Base-by-base conservation (phyloP, 345 rosid genomes). In the Eutrema yunnanense region DNA sequence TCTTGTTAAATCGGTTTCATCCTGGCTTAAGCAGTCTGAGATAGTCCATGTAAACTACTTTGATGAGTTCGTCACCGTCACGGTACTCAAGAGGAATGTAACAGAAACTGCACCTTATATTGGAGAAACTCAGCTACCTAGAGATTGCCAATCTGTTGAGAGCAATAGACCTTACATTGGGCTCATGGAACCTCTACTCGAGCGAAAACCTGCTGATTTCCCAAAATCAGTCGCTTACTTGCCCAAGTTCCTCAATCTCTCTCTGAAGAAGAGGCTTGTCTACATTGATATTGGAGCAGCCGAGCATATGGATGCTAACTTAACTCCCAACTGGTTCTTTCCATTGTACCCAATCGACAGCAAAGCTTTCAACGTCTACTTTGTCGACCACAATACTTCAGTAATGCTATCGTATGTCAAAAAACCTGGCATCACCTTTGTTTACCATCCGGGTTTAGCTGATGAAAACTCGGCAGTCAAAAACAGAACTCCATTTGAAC, bases 361-460 rank as follows among this genome's bases (percentile, higher is more conserved):
- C 37, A 85, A 73, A 37, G 81, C 84, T 13, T 90, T 92, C 71
- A 78, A 76, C 51, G 78, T 82, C 19, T 92, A 88, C 67, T 80
- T 92, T 57, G 95, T 92, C 1, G 90, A 90, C 43, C 92, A 92
- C 65, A 90, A 90, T 69, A 80, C 91, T 37, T 90, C 98, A 3
- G 83, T 86, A 9, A 76, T 92, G 77, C 81, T 83, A 13, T 84
- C 90, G 5, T 84, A 82, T 51, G 86, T 90, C 19, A 84, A 80
- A 57, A 82, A 68, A 62, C 90, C 95, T 0, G 92, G 95, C 27
- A 62, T 86, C 27, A 86, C 84, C 65, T 90, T 92, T 65, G 81
- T 92, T 65, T 92, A 92, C 72, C 81, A 86, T 75, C 98, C 98
- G 0, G 95, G 77, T 41, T 86, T 90, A 3, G 82, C 84, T 22